These are phyloP conservation scores for Suillus variegatus DNA, from an alignment of 768 basidiomycete genomes.

Conservation along the genomic window DNA sequence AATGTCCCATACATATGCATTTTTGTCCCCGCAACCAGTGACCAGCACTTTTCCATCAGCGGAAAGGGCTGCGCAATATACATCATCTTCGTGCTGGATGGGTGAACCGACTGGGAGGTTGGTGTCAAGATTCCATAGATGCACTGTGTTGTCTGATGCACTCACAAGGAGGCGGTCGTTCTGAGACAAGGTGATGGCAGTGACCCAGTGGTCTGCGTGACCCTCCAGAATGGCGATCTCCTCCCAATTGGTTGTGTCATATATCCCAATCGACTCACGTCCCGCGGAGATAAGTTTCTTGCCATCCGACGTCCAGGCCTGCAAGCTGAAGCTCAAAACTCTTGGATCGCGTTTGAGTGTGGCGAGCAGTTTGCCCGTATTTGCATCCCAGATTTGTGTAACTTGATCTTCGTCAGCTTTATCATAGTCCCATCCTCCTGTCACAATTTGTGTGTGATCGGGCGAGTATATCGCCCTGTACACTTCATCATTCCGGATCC, in stretches of 20 bases:
- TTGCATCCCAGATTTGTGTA: background rate
- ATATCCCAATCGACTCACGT: background rate
- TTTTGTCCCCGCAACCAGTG: background rate
- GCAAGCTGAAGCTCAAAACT: background rate
- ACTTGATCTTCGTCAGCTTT: background rate
- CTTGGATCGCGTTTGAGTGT: background rate
- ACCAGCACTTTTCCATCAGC: background rate
- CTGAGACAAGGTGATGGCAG: background rate
- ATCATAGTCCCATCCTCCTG: background rate
- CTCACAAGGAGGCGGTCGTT: background rate
- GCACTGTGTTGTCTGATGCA: background rate
- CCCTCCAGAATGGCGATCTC: background rate
- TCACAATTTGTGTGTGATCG: background rate
- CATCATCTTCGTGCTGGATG: background rate
- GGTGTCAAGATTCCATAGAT: background rate
- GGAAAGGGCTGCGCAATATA: background rate
- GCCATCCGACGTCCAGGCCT: background rate
- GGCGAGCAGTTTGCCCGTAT: background rate
- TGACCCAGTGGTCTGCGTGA: background rate
- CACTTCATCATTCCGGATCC: too few relatives aligned
- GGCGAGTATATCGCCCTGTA: background rate
- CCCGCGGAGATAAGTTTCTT: background rate
- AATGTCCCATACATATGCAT: background rate
- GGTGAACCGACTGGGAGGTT: background rate
- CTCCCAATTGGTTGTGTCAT: background rate